Evolutionary conservation across 768 basidiomycete genomes (phyloP).

Genomic region (Wakefieldia striispora): DNA sequence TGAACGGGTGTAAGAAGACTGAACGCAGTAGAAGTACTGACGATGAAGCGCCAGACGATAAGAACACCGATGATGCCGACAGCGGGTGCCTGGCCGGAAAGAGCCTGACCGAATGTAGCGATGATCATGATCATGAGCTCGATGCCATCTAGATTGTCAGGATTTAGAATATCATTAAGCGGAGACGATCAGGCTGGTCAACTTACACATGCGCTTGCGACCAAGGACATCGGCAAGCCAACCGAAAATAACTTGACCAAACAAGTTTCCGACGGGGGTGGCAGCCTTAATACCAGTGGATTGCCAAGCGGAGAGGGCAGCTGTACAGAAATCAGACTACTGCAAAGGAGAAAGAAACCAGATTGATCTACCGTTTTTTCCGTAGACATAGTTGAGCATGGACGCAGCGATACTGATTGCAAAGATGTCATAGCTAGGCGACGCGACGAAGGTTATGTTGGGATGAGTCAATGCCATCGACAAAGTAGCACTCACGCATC

Average conservation of each 20-base stretch:
- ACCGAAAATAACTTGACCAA: constrained; percentile 77
- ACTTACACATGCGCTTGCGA: constrained; percentile 77
- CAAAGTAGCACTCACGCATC: constrained; percentile 53
- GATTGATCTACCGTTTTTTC: constrained; percentile 22
- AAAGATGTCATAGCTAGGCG: constrained; percentile 69
- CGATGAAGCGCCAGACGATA: constrained; percentile 81
- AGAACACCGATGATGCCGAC: constrained; percentile 74
- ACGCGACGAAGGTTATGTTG: background rate
- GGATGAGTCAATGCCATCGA: background rate
- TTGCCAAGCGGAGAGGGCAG: constrained; percentile 50
- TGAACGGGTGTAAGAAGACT: background rate
- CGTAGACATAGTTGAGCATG: constrained; percentile 86
- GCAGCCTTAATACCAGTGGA: constrained; percentile 77
- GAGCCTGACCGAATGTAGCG: constrained; percentile 74
- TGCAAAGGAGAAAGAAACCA: background rate
- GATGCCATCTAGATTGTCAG: constrained; percentile 38
- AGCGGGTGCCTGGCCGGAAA: constrained; percentile 65
- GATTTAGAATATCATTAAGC: background rate
- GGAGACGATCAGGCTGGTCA: background rate
- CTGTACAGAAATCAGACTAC: background rate
- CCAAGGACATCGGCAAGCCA: constrained; percentile 77
- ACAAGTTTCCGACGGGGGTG: constrained; percentile 70
- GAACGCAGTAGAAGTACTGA: constrained; percentile 22
- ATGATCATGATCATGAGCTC: constrained; percentile 79
- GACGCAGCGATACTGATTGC: constrained; percentile 82